A percentile compares a stretch with the other conserved stretches of the same genome.
Evolutionary conservation across 2,329 filamentous ascomycete species (phyloP).

Genomic region (Pseudopithomyces chartarum): DNA sequence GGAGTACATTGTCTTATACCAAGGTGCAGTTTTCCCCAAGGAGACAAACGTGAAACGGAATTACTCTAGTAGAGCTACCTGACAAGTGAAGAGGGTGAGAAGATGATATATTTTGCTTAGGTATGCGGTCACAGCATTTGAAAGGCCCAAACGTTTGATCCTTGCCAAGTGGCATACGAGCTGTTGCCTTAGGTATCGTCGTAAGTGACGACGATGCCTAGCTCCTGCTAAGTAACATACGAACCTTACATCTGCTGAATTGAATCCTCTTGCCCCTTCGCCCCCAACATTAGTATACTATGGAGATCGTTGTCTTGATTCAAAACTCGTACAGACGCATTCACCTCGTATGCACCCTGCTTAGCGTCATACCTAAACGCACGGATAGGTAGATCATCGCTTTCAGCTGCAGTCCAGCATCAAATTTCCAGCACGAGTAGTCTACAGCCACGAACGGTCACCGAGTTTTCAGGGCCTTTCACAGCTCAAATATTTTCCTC

Average conservation of each 20-base stretch:
- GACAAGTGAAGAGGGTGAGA: too few species aligned
- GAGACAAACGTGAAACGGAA: too few species aligned
- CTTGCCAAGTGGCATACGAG: constrained; percentile 63
- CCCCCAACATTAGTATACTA: not conserved
- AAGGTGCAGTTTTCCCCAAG: too few species aligned
- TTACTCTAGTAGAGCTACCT: too few species aligned
- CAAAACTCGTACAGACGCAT: not conserved
- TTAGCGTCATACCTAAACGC: too few species aligned
- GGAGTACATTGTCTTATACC: too few species aligned
- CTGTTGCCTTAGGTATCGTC: not conserved
- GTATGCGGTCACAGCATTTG: too few species aligned
- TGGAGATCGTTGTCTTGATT: too few species aligned
- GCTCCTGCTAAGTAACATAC: constrained; percentile 15
- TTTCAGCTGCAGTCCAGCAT: too few species aligned
- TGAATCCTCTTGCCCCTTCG: not conserved
- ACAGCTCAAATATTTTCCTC: not conserved
- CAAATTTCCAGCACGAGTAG: too few species aligned
- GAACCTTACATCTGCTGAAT: not conserved
- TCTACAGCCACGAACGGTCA: not conserved
- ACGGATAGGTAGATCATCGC: too few species aligned
- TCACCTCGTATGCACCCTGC: not conserved
- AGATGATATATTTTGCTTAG: too few species aligned
- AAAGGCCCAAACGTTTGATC: constrained; percentile 75
- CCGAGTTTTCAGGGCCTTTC: not conserved
- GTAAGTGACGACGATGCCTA: constrained; percentile 2